Percentiles rank a stretch among this genome's conserved stretches.
phyloP scores from a whole-genome alignment of 1,284 basidiomycete species.

The Naganishia cerealis region DNA sequence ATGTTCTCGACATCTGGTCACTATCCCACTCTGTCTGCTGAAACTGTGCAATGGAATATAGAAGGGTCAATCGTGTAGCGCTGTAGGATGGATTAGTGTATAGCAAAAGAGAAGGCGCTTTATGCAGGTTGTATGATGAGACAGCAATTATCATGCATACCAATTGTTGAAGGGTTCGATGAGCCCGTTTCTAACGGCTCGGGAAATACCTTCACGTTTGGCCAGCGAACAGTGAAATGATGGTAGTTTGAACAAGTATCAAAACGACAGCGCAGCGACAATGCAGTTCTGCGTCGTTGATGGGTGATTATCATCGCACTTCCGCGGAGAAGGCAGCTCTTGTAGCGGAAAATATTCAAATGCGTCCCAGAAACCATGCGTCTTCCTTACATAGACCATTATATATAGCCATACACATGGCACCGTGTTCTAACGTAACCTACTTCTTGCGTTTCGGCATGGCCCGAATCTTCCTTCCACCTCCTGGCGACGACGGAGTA shows the following conservation, averaged over 20 bases:
- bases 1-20: not conserved
- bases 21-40: not conserved
- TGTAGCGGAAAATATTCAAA: not conserved
- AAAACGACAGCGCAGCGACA: too few relatives aligned
- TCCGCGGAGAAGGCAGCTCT: not conserved
- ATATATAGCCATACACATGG: not conserved
- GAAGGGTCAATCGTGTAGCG: not conserved
- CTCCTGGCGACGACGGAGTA: slow-evolving; percentile 22
- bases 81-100: not conserved
- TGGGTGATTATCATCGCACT: too few relatives aligned
- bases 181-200: too few relatives aligned
- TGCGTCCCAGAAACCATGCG: not conserved
- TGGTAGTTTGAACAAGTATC: too few relatives aligned
- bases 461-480: slow-evolving; percentile 20
- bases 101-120: not conserved
- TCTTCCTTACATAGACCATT: not conserved
- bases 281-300: too few relatives aligned
- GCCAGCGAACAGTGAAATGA: too few relatives aligned
- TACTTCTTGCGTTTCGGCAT: slow-evolving; percentile 27
- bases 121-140: slow-evolving; percentile 1
- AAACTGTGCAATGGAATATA: not conserved
- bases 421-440: not conserved
- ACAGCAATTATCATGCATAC: too few relatives aligned
- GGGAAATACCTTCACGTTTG: too few relatives aligned
- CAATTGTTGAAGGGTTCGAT: too few relatives aligned